Evolutionary conservation across 1,284 basidiomycete genomes (phyloP).

Genomic region (Ceratobasidium papillatum): DNA sequence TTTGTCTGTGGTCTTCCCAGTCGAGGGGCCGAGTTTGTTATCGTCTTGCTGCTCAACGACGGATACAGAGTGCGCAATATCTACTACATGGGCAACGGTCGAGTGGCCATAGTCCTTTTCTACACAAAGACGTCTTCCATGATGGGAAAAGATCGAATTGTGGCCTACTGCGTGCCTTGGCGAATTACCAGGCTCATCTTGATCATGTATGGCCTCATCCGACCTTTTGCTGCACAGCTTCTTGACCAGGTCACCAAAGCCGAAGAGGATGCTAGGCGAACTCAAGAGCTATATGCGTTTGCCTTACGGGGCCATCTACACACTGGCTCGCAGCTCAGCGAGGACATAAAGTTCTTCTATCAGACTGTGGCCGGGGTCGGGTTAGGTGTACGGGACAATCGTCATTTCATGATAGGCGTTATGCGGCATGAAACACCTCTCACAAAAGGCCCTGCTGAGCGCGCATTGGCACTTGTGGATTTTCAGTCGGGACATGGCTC

Average conservation of each 20-base stretch:
- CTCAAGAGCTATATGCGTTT: constrained; percentile 10
- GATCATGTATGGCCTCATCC: not conserved
- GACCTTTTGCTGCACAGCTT: not conserved
- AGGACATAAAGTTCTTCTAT: not conserved
- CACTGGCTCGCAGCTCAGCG: not conserved
- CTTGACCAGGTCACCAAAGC: not conserved
- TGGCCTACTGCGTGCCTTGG: constrained; percentile 17
- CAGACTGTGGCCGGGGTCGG: not conserved
- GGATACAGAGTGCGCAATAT: not conserved
- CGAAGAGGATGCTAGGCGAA: not conserved
- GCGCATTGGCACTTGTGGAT: not conserved
- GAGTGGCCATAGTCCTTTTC: not conserved
- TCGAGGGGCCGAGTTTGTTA: not conserved
- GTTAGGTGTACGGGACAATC: not conserved
- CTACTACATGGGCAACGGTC: not conserved
- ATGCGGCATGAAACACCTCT: not conserved
- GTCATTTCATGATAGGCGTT: not conserved
- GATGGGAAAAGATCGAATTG: constrained; percentile 1
- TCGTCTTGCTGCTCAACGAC: not conserved
- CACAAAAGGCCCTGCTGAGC: not conserved
- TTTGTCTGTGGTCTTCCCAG: not conserved
- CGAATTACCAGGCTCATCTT: constrained; percentile 4
- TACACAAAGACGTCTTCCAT: constrained; percentile 8
- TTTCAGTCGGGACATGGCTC: not conserved
- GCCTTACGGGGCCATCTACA: not conserved